Evolutionary conservation across 225 moss, liverwort and hornwort genomes (phyloP).

Genomic region (Sphagnum tenellum): DNA sequence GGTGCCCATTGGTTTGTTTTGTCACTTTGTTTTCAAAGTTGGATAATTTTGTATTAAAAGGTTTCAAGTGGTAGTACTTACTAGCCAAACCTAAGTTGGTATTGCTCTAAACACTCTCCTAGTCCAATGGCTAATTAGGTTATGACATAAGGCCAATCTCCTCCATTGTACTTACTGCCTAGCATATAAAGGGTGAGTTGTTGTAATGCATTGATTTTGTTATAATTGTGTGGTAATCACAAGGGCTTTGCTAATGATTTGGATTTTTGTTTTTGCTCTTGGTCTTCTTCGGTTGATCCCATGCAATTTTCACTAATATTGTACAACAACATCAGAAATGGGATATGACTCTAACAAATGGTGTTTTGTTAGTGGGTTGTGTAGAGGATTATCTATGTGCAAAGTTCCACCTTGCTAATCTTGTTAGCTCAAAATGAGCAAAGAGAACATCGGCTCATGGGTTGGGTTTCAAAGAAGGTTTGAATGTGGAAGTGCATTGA

Average conservation of each 20-base stretch:
- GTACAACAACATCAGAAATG: conserved; percentile 86
- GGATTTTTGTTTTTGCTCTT: conserved; percentile 1
- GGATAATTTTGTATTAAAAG: too few relatives aligned
- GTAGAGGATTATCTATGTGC: conserved; percentile 87
- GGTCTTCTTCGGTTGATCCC: conserved; percentile 63
- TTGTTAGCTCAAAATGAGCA: conserved; percentile 90
- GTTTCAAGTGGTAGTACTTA: too few relatives aligned
- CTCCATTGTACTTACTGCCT: too few relatives aligned
- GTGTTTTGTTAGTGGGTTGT: conserved; percentile 48
- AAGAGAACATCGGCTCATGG: conserved; percentile 68
- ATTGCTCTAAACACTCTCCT: too few relatives aligned
- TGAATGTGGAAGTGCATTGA: too few relatives aligned
- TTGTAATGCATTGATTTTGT: too few relatives aligned
- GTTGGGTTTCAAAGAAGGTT: conserved; percentile 83
- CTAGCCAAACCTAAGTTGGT: too few relatives aligned
- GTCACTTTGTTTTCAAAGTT: too few relatives aligned
- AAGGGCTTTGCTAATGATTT: not conserved
- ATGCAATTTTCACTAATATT: conserved; percentile 91
- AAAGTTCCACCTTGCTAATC: conserved; percentile 88
- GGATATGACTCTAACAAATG: conserved; percentile 31
- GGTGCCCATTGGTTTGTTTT: too few relatives aligned
- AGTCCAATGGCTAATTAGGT: too few relatives aligned
- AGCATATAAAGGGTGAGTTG: too few relatives aligned
- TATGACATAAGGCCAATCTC: too few relatives aligned
- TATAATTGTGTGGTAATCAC: not conserved